A percentile compares a stretch with the other conserved stretches of the same genome.
These are phyloP conservation scores for Garcia nutans DNA, from an alignment of 345 rosid genomes.

Conservation along the genomic window DNA sequence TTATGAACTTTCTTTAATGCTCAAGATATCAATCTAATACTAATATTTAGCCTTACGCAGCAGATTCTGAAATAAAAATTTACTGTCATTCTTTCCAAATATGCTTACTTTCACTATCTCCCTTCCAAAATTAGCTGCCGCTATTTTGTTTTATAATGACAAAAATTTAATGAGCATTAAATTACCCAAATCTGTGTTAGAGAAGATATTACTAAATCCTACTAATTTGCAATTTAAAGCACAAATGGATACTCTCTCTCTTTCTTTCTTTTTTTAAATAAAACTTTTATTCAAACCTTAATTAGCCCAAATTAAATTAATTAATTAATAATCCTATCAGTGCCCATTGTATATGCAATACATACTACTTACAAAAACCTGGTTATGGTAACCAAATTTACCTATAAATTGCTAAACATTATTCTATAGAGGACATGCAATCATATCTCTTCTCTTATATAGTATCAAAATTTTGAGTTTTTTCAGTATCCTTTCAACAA, in stretches of 20 bases:
- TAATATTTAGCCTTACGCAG: neutral
- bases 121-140: conserved; percentile 3
- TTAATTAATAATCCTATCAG: neutral
- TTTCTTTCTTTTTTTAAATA: no score
- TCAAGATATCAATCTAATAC: neutral
- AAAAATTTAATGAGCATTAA: conserved; percentile 19
- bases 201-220: neutral
- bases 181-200: conserved; percentile 1
- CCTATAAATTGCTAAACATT: neutral
- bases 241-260: no score
- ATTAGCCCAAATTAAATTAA: neutral
- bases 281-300: neutral
- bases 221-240: no score
- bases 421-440: neutral
- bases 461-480: no score
- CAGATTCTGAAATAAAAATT: conserved; percentile 13
- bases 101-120: conserved; percentile 4
- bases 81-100: neutral
- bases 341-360: neutral
- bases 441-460: neutral
- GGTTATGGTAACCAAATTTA: neutral
- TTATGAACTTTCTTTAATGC: conserved; percentile 3
- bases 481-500: neutral
- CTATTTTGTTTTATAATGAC: conserved; percentile 6
- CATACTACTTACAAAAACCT: neutral